Evolutionary conservation across 768 basidiomycete genomes (phyloP).

Genomic region (Pulveroboletus sp.): DNA sequence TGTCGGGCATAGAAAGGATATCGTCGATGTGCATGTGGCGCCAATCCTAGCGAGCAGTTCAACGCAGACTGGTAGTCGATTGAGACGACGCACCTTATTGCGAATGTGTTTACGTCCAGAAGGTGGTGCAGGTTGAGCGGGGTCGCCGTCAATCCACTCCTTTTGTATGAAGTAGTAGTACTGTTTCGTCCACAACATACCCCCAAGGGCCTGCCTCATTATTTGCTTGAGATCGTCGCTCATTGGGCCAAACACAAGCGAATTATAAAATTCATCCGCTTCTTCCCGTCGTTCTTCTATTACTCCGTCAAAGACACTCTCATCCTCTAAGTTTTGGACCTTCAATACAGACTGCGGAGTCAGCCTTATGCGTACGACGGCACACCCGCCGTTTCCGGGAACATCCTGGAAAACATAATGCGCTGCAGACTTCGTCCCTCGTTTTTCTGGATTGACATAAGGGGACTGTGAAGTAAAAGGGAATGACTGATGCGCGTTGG

Average conservation of each 20-base stretch:
- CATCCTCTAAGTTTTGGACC: slow-evolving; percentile 82
- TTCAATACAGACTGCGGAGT: slow-evolving; percentile 74
- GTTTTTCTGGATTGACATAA: slow-evolving; percentile 84
- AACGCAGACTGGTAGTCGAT: neutral
- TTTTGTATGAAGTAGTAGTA: slow-evolving; percentile 95
- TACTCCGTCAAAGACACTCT: slow-evolving; percentile 82
- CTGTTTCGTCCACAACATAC: slow-evolving; percentile 99
- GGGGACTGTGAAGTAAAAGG: neutral
- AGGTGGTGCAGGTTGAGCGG: slow-evolving; percentile 92
- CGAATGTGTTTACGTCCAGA: slow-evolving; percentile 81
- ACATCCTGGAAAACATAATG: slow-evolving; percentile 88
- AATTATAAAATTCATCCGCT: slow-evolving; percentile 93
- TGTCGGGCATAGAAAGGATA: slow-evolving; percentile 98
- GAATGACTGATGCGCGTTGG: neutral
- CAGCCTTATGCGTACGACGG: slow-evolving; percentile 90
- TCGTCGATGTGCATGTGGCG: slow-evolving; percentile 94
- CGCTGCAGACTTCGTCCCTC: slow-evolving; percentile 90
- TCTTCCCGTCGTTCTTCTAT: slow-evolving; percentile 91
- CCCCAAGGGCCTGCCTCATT: slow-evolving; percentile 92
- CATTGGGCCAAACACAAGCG: slow-evolving; percentile 77
- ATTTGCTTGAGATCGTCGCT: slow-evolving; percentile 93
- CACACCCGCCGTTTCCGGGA: slow-evolving; percentile 89
- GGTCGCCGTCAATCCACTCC: slow-evolving; percentile 95
- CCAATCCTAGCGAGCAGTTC: slow-evolving; percentile 66
- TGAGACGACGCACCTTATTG: slow-evolving; percentile 59